A percentile compares a stretch with the other conserved stretches of the same genome.
Evolutionary conservation across 2,329 filamentous ascomycete species (phyloP).

Genomic region (Diaporthe citrichinensis): DNA sequence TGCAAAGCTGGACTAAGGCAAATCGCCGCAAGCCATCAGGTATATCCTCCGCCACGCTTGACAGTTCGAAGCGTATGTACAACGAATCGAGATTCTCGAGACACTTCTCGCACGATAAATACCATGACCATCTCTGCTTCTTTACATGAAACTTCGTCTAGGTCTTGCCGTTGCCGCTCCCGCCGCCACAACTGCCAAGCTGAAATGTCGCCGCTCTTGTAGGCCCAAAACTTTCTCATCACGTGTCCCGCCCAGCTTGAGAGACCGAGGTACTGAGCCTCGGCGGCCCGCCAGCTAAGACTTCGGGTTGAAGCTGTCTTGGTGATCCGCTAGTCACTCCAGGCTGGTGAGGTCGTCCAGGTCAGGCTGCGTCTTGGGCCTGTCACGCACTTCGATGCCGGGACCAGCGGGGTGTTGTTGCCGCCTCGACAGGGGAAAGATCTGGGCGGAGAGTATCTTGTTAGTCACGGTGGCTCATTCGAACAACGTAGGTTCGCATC

Average conservation of each 20-base stretch:
- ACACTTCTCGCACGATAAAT: slow-evolving; percentile 6
- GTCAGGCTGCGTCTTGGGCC: slow-evolving; percentile 70
- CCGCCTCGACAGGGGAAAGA: slow-evolving; percentile 73
- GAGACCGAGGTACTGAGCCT: neutral
- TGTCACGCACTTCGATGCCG: slow-evolving; percentile 84
- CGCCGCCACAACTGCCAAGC: neutral
- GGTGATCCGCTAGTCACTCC: slow-evolving; percentile 64
- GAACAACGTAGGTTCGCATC: neutral
- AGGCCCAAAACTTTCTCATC: neutral
- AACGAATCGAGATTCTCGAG: slow-evolving; percentile 27
- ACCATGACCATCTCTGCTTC: slow-evolving; percentile 3
- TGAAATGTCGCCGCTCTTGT: neutral
- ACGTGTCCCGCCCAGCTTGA: neutral
- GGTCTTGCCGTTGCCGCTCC: slow-evolving; percentile 8
- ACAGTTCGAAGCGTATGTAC: slow-evolving; percentile 19
- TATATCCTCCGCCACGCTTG: slow-evolving; percentile 13
- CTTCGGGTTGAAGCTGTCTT: slow-evolving; percentile 20
- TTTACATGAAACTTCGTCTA: slow-evolving; percentile 8
- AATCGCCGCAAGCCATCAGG: slow-evolving; percentile 19
- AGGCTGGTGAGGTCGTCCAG: slow-evolving; percentile 77
- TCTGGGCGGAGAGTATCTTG: slow-evolving; percentile 52
- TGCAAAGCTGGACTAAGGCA: slow-evolving; percentile 20
- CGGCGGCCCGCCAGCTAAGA: neutral
- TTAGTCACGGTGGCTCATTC: neutral
- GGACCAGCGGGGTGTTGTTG: slow-evolving; percentile 79